Evolutionary conservation across 2,329 filamentous ascomycete species (phyloP).

Genomic region (Botrytis squamosa): DNA sequence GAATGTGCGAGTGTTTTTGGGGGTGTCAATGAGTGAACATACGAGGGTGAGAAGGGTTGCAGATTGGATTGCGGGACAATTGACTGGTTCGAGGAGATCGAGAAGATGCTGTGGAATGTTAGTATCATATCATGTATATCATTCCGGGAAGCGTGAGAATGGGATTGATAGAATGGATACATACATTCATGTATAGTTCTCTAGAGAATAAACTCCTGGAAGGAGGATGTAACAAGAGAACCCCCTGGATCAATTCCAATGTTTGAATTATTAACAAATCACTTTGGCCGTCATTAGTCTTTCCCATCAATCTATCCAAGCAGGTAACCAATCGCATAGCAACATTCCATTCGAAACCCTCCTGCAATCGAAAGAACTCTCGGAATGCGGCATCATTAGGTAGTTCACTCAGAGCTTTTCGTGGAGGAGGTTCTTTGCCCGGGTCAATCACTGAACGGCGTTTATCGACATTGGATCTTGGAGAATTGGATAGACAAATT

Average conservation of each 20-base stretch:
- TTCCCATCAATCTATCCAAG: slow-evolving; percentile 81
- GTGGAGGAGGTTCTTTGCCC: slow-evolving; percentile 40
- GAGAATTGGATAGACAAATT: slow-evolving; percentile 72
- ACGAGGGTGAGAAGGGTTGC: slow-evolving; percentile 88
- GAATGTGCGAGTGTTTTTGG: slow-evolving; percentile 86
- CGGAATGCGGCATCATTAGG: slow-evolving; percentile 83
- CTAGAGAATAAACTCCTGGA: slow-evolving; percentile 83
- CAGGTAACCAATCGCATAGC: slow-evolving; percentile 81
- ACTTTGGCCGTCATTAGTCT: slow-evolving; percentile 77
- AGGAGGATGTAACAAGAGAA: slow-evolving; percentile 83
- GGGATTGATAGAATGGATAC: slow-evolving; percentile 36
- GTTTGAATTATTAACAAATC: slow-evolving; percentile 86
- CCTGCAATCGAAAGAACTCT: slow-evolving; percentile 95
- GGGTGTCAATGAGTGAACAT: slow-evolving; percentile 80
- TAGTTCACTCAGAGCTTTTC: slow-evolving; percentile 67
- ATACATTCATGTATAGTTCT: slow-evolving; percentile 90
- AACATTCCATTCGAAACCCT: slow-evolving; percentile 98
- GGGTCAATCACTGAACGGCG: slow-evolving; percentile 41
- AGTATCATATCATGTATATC: background rate
- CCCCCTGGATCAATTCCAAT: slow-evolving; percentile 84
- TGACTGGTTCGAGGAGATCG: slow-evolving; percentile 88
- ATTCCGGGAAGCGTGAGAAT: background rate
- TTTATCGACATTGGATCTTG: slow-evolving; percentile 28
- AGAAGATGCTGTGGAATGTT: slow-evolving; percentile 66
- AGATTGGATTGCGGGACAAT: slow-evolving; percentile 88